Base-by-base conservation (phyloP, 768 basidiomycete genomes). In the Porpolomopsis calyptriformis region DNA sequence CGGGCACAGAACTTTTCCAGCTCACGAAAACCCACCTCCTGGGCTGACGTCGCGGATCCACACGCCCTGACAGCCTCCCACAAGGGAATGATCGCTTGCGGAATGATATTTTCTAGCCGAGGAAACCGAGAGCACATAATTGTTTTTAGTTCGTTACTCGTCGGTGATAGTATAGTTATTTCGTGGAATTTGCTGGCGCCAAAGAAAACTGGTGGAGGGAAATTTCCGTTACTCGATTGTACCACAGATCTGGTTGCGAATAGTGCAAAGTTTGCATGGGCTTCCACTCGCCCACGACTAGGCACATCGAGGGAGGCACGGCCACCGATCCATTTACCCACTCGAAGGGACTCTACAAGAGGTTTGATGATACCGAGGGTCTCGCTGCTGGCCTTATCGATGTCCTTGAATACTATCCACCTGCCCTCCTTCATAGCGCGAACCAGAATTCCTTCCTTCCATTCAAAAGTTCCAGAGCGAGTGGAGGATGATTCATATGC, bases 381-480 rank as follows among this genome's bases (percentile, higher is more conserved):
- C 57, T 99, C 96, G 49, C 70, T 81, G 52, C 87, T 88, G 14
- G 83, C 94, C 39, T 82, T 76, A 62, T 99, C 96, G 34, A 97
- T 77, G 57, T 97, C 90, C 58, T 96, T 82, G 38, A 99, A 74
- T 8, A 98, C 79, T 2, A 98, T 70, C 93, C 93, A 97, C 58
- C 79, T 77, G 2, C 96, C 96, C 55, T 88, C 82, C 34, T 78
- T 73, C 74, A 98, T 82, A 0, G 93, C 83, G 31, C 86, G 83
- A 8, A 93, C 81, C 27, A 99, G 70, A 0, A 92, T 82, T 4
- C 96, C 96, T 52, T 97, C 92, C 63, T 85, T 88, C 88, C 93
- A 99, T 54, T 94, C 89, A 55, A 99, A 99, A 2, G 78, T 80
- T 4, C 94, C 94, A 0, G 90, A 81, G 20, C 76, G 75, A 1